Conservation (phyloP, 208 protist species). For the Tritrichomonas foetus region DNA sequence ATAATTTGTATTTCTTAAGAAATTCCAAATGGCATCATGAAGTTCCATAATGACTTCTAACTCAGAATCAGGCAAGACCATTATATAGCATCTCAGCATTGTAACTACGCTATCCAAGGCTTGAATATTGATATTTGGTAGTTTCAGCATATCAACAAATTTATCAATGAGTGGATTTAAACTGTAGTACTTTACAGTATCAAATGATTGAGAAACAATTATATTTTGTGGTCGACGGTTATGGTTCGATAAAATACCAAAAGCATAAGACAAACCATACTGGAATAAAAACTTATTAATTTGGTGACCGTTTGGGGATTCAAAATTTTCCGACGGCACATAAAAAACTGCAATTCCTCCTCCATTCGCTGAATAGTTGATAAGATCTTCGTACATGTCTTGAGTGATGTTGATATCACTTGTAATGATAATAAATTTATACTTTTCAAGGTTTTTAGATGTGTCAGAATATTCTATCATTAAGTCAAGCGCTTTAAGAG, state of each 20-base stretch:
- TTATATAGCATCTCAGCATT: neutral
- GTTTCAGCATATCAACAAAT: neutral
- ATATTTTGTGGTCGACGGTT: too few species aligned
- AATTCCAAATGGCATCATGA: neutral
- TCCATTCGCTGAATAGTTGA: too few species aligned
- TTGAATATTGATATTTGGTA: neutral
- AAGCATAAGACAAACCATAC: neutral
- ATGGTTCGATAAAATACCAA: neutral
- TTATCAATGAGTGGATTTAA: neutral
- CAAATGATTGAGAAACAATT: neutral
- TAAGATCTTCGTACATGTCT: neutral
- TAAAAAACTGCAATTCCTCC: neutral
- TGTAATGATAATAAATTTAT: neutral
- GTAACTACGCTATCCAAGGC: neutral
- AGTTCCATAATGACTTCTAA: neutral
- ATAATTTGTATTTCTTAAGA: neutral
- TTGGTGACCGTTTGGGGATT: neutral
- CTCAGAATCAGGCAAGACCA: neutral
- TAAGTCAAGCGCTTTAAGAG: neutral
- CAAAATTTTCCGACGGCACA: neutral
- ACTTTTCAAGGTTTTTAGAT: too few species aligned
- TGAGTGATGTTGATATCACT: neutral
- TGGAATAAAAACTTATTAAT: neutral
- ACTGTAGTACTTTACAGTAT: neutral
- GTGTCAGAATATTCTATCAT: neutral